These are phyloP conservation scores for Aureobasidium leucospermi DNA, from an alignment of 2,329 filamentous ascomycete species.

Conservation along the genomic window DNA sequence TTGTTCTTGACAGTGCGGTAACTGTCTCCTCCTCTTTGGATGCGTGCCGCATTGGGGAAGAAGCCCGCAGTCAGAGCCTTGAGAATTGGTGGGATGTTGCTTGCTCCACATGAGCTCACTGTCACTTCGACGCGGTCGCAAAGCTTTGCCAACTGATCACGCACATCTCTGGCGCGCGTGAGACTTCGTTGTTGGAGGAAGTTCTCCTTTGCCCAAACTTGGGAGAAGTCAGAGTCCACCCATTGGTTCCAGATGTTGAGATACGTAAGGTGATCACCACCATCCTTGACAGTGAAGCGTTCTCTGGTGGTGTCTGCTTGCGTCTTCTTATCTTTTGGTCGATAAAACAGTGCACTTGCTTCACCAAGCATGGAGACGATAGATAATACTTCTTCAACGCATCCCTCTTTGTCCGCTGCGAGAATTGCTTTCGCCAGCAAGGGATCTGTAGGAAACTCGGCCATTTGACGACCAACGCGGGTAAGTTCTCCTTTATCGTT, in stretches of 20 bases:
- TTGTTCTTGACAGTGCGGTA: conserved; percentile 91
- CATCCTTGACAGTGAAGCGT: conserved; percentile 82
- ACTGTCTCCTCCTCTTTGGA: conserved; percentile 75
- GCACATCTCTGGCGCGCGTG: conserved; percentile 79
- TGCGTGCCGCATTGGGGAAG: conserved; percentile 82
- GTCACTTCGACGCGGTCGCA: conserved; percentile 89
- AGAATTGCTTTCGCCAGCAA: conserved; percentile 87
- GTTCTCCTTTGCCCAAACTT: conserved; percentile 84
- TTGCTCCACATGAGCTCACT: conserved; percentile 57
- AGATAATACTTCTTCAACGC: conserved; percentile 84
- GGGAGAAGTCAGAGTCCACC: conserved; percentile 84
- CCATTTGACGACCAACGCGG: conserved; percentile 87
- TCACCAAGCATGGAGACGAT: conserved; percentile 94
- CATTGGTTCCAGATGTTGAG: conserved; percentile 95
- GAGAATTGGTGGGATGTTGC: conserved; percentile 71
- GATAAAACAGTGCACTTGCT: conserved; percentile 81
- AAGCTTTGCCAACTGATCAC: conserved; percentile 84
- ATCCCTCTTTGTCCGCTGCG: conserved; percentile 82
- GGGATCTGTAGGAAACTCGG: conserved; percentile 86
- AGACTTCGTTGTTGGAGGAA: conserved; percentile 89
- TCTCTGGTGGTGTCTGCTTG: conserved; percentile 86
- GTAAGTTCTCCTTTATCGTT: conserved; percentile 86
- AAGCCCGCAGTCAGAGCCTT: conserved; percentile 87
- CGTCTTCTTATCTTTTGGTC: conserved; percentile 94
- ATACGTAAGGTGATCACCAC: conserved; percentile 80